Conservation (phyloP, 2,329 filamentous ascomycete species). For the Colletotrichum ledebouriae region DNA sequence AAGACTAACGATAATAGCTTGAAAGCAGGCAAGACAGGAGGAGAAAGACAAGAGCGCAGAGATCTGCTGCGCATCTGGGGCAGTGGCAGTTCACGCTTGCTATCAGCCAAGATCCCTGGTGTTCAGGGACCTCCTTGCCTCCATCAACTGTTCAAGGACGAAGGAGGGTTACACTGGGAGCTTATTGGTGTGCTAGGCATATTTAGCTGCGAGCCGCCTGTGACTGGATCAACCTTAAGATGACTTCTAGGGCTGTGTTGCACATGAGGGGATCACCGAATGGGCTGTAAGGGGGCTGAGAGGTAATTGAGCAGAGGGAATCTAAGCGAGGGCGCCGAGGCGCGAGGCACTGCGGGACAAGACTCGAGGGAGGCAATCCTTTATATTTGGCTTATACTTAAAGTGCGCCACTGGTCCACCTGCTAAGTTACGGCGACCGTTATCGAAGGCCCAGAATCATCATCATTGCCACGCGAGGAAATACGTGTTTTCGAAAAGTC, state of each 20-base stretch:
- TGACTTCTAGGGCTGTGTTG: conserved; percentile 29
- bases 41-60: not conserved
- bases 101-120: conserved; percentile 23
- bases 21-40: no score
- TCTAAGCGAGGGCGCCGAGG: not conserved
- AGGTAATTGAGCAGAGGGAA: not conserved
- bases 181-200: not conserved
- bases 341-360: not conserved
- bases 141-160: not conserved
- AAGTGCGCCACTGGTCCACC: not conserved
- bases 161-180: conserved; percentile 1
- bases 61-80: conserved; percentile 15
- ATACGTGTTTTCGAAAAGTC: no score
- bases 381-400: not conserved
- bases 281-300: conserved; percentile 21
- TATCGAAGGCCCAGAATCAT: no score
- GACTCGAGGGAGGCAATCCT: conserved; percentile 16
- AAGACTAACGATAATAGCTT: not conserved
- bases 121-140: not conserved
- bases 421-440: no score
- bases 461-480: no score
- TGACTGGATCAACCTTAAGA: conserved; percentile 3
- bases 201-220: not conserved
- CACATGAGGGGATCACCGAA: not conserved
- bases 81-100: conserved; percentile 18